Evolutionary conservation across 805 yeast genomes (phyloP), one percentile per base, ranked within the genome.

Genomic region (Monosporozyma unispora): DNA sequence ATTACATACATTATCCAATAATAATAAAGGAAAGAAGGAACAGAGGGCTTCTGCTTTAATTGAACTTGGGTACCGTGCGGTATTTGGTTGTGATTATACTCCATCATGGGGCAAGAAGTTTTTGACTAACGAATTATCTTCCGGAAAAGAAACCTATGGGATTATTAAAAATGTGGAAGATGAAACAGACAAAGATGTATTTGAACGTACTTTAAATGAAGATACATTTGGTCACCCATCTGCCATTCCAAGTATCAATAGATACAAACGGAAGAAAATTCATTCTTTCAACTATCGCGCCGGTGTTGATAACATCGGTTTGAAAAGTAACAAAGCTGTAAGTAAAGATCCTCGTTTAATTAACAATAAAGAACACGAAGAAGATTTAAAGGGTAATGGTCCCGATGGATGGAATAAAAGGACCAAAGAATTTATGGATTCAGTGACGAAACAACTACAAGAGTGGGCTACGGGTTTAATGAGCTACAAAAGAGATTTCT

Each of bases 281-380:
- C 74, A 74, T 52, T 82, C 96, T 0, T 91, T 90, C 69, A 91
- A 90, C 64, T 81, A 87, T 60, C 75, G 95, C 59, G 95, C 96
- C 0, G 96, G 97, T 27, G 84, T 77, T 49, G 95, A 87, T 27
- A 91, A 91, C 61, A 68, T 71, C 38, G 98, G 98, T 47, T 77
- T 91, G 19, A 71, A 95, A 50, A 96, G 89, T 51, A 80, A 78
- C 60, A 91, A 91, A 69, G 28, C 31, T 12, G 79, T 81, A 48
- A 87, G 96, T 8, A 75, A 82, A 0, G 98, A 91, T 64, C 76
- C 90, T 0, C 78, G 98, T 62, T 81, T 90, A 33, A 81, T 81
- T 45, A 80, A 81, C 33, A 84, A 76, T 57, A 69, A 69, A n/a
- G 66, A 62, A 11, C 96, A 90, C 63, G 70, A 72, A 51, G 70